phyloP scores from a whole-genome alignment of 495 filamentous ascomycete genomes.

The Penicillium ochrochloron region DNA sequence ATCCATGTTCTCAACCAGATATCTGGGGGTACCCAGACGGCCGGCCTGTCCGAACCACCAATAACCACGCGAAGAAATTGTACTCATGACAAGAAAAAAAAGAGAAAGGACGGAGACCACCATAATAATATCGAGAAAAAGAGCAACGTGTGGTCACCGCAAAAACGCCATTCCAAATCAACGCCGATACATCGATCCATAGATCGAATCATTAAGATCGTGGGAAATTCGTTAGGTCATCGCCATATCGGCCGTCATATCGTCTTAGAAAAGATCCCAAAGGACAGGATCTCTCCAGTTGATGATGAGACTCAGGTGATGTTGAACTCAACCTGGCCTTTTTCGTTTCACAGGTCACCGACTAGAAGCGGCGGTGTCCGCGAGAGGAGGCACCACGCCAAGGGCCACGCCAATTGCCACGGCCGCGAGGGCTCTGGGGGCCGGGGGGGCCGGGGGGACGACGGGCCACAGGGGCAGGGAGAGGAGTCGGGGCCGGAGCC shows the following conservation, averaged over 20 bases:
- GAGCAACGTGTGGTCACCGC: background rate
- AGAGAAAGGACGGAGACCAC: background rate
- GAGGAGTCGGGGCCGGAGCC: background rate
- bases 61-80: background rate
- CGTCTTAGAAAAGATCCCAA: background rate
- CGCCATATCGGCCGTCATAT: background rate
- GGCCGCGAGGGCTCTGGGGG: background rate
- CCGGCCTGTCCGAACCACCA: background rate
- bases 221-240: background rate
- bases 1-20: background rate
- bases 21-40: background rate
- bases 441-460: background rate
- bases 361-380: background rate
- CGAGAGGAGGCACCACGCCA: background rate
- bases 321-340: background rate
- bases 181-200: background rate
- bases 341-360: background rate
- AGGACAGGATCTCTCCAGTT: background rate
- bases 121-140: background rate
- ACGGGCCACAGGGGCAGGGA: background rate
- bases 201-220: background rate
- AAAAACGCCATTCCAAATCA: background rate
- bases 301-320: constrained; percentile 4
- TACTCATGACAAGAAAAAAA: background rate
- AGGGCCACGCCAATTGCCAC: background rate